A percentile compares a stretch with the other conserved stretches of the same genome.
Evolutionary conservation across 1,284 basidiomycete species (phyloP).

Genomic region (Sparassis latifolia): DNA sequence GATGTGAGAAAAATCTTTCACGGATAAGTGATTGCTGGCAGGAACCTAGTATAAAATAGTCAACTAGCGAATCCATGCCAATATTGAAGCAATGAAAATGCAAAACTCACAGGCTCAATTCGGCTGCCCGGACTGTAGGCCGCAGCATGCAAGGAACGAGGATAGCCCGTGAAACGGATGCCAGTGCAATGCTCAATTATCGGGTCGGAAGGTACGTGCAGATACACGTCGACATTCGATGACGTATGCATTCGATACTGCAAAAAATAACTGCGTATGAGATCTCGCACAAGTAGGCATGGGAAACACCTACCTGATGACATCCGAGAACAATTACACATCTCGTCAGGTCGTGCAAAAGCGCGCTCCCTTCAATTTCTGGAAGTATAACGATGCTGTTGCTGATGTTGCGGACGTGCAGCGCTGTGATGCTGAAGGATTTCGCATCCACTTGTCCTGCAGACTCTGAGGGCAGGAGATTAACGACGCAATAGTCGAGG

Average conservation of each 20-base stretch:
- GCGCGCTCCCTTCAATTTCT: constrained; percentile 56
- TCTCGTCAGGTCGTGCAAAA: constrained; percentile 54
- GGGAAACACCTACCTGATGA: constrained; percentile 54
- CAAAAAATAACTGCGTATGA: neutral
- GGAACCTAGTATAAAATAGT: neutral
- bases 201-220: constrained; percentile 61
- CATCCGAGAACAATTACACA: constrained; percentile 65
- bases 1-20: constrained; percentile 83
- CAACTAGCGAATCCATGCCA: neutral
- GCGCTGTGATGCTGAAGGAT: constrained; percentile 31
- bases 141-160: constrained; percentile 42
- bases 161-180: constrained; percentile 59
- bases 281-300: neutral
- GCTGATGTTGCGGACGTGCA: constrained; percentile 55
- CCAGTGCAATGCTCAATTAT: constrained; percentile 66
- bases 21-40: constrained; percentile 31
- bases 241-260: constrained; percentile 82
- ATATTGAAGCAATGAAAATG: neutral
- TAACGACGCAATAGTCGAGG: constrained; percentile 60
- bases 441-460: constrained; percentile 4
- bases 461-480: constrained; percentile 36
- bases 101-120: constrained; percentile 2
- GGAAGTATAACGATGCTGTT: constrained; percentile 61
- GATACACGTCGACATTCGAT: constrained; percentile 48
- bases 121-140: neutral